Evolutionary conservation across 345 rosid genomes (phyloP), one percentile per base, ranked within the genome.

Genomic region (Punica granatum): DNA sequence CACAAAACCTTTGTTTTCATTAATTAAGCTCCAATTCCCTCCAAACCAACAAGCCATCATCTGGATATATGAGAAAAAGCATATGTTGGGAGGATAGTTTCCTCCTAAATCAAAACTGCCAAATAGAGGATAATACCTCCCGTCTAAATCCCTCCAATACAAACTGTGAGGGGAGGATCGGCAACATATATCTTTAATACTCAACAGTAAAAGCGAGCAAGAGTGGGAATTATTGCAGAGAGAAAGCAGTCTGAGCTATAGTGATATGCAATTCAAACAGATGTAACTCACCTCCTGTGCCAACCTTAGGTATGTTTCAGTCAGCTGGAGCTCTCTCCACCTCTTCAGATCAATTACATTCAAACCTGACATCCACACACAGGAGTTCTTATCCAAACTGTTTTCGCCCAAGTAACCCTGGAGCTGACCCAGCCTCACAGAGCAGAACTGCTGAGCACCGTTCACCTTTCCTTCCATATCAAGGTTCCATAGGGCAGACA

Each of bases 311-410:
- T 84, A 90, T 65, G 83, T 87, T 69, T 81, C 72, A 34, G 97
- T 87, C 35, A 81, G 80, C 49, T 69, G 70, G 63, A 81, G 67
- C 69, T 78, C 82, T 68, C 90, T 87, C 98, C 98, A 93, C 75
- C 77, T 80, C 41, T 64, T 80, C 66, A 93, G 88, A 83, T 92
- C 95, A 76, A 92, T 70, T 39, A 92, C 73, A 76, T 90, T 92
- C 72, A 92, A 82, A 68, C 98, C 97, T 70, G 98, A 83, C 96
- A 92, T 88, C 98, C 98, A 92, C 56, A 82, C 77, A 77, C 96
- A 92, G 3, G 86, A 81, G 63, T 70, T 78, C 63, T 69, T 56
- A 56, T 84, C 72, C 36, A 78, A 78, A 63, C 32, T 75, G 62
- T 72, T 78, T 69, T 78, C 74, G 41, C 81, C 82, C 72, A 90